Base-by-base conservation (phyloP, 495 filamentous ascomycete species). In the Penicillium coprophilum region DNA sequence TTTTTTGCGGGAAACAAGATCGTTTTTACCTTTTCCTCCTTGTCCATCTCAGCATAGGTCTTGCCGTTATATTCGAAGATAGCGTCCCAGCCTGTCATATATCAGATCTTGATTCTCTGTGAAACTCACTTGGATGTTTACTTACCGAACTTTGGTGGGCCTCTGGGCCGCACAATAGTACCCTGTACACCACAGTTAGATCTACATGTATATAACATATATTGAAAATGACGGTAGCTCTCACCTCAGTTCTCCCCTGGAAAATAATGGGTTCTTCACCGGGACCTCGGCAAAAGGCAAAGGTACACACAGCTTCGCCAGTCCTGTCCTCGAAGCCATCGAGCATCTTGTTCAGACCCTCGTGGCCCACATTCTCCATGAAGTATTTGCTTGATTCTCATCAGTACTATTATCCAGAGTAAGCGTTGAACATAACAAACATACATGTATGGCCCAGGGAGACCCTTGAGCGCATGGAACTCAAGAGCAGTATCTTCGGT, bases 391-490 rank as follows among this genome's bases (percentile, higher is more conserved):
- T 95, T 62, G 15, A 20, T 4, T 6, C 8, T 6, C 10, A 47
- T 47, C 28, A 47, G 28, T 2, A 30, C 17, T 2, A 31, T 31
- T 47, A 12, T n/a, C 45, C 9, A 10, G 1, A 31, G 12, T 11
- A 12, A 17, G 27, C 1, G 24, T 10, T 34, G 9, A 21, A 20
- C 15, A 43, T 4, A 21, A 28, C 17, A 21, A 36, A n/a, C 8
- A 34, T 77, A 97, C 93, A 99, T 92, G 70, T 99, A 99, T 27
- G 94, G 92, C 3, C 94, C 94, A n/a, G 94, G 94, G 38, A 99
- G 77, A 12, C 90, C 92, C 58, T 89, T 83, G 46, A 96, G 76
- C 10, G 92, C 92, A 66, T 89, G 85, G 73, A 97, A 99, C 74
- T 90, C 92, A 27, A 99, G 79, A 63, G 88, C 90, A 12, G 94